Evolutionary conservation across 306 rosid species (phyloP).

Genomic region (Datisca glomerata): DNA sequence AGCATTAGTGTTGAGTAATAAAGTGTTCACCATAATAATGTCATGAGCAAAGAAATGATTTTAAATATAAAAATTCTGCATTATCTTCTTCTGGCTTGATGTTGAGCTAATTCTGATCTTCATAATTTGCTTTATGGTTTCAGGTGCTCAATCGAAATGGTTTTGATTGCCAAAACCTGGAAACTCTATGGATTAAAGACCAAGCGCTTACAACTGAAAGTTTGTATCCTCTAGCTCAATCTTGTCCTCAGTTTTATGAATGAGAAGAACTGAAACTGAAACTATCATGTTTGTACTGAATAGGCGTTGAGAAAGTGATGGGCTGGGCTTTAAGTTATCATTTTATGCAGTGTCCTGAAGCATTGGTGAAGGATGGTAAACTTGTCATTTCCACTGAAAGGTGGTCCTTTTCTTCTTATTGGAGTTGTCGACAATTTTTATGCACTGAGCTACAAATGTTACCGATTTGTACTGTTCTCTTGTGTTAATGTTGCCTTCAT

Average conservation of each 20-base stretch:
- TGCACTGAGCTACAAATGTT: neutral
- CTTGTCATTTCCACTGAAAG: conserved; percentile 61
- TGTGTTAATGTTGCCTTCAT: conserved; percentile 13
- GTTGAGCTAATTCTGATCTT: neutral
- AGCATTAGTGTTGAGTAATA: too few relatives aligned
- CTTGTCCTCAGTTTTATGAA: neutral
- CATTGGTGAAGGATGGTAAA: conserved; percentile 39
- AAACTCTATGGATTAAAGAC: conserved; percentile 62
- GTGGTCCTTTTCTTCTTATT: conserved; percentile 24
- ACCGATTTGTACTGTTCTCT: neutral
- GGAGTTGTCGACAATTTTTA: neutral
- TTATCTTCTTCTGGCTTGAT: neutral
- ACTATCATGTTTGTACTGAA: neutral
- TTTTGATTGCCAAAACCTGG: conserved; percentile 77
- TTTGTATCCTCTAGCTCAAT: conserved; percentile 14
- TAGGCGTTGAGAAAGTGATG: conserved; percentile 72
- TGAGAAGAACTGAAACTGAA: neutral
- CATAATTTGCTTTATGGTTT: conserved; percentile 19
- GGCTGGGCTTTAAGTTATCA: conserved; percentile 89
- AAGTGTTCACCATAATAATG: too few relatives aligned
- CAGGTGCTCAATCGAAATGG: conserved; percentile 69
- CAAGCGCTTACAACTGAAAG: conserved; percentile 70
- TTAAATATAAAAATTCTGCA: neutral
- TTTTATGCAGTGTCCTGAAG: conserved; percentile 48
- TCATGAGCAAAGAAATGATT: too few relatives aligned